These are phyloP conservation scores for Fusarium hostae DNA, from an alignment of 2,329 filamentous ascomycete genomes.

Conservation along the genomic window DNA sequence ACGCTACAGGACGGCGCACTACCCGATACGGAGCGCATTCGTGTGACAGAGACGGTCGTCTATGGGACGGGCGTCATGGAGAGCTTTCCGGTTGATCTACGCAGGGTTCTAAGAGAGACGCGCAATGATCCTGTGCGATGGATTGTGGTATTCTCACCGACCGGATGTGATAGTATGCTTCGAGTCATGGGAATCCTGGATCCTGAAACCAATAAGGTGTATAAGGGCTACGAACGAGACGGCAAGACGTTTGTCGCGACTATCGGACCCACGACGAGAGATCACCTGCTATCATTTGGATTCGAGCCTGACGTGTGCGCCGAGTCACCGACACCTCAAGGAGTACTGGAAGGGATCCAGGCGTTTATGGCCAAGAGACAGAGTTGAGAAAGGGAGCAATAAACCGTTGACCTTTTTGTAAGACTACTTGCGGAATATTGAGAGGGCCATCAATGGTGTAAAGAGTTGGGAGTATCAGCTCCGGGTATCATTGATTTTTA, in stretches of 20 bases:
- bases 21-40: constrained; percentile 62
- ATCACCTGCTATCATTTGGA: constrained; percentile 75
- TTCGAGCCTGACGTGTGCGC: constrained; percentile 84
- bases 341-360: constrained; percentile 76
- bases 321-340: constrained; percentile 82
- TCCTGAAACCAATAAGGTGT: constrained; percentile 54
- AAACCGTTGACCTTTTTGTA: background rate
- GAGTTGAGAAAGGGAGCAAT: constrained; percentile 19
- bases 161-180: constrained; percentile 71
- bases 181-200: constrained; percentile 64
- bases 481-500: constrained; percentile 46
- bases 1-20: constrained; percentile 72
- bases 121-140: constrained; percentile 62
- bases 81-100: constrained; percentile 78
- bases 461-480: constrained; percentile 42
- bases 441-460: background rate
- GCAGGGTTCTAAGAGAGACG: constrained; percentile 59
- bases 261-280: constrained; percentile 91
- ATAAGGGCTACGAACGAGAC: constrained; percentile 40
- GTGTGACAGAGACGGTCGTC: constrained; percentile 81
- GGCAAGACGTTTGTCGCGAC: constrained; percentile 76
- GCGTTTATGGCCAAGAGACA: constrained; percentile 38
- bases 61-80: constrained; percentile 89
- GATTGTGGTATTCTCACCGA: constrained; percentile 80
- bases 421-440: background rate